These are phyloP conservation scores for Leccinum boreale DNA, from an alignment of 768 basidiomycete genomes.

Conservation along the genomic window DNA sequence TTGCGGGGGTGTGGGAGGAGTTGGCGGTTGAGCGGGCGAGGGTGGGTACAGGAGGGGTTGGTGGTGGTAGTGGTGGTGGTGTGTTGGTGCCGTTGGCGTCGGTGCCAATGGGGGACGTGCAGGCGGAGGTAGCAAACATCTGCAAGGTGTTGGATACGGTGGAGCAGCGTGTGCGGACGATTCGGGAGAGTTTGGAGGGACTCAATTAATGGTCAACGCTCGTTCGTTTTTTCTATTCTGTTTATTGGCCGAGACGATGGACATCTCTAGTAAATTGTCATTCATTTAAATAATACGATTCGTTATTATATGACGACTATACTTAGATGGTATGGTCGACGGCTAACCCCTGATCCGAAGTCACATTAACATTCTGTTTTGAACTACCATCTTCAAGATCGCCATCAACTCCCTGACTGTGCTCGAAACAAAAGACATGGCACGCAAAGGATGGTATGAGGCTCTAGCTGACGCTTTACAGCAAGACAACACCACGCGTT, in stretches of 20 bases:
- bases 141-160: slow-evolving; percentile 50
- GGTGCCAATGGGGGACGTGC: slow-evolving; percentile 33
- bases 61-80: neutral
- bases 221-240: neutral
- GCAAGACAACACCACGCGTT: slow-evolving; percentile 37
- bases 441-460: slow-evolving; percentile 43
- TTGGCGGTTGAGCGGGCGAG: slow-evolving; percentile 44
- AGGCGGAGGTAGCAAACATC: slow-evolving; percentile 47
- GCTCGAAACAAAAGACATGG: neutral
- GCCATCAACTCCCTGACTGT: too few relatives aligned
- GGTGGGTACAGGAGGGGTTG: neutral
- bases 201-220: slow-evolving; percentile 20
- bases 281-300: neutral
- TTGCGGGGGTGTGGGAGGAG: slow-evolving; percentile 73
- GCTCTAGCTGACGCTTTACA: slow-evolving; percentile 41
- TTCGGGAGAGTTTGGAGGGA: slow-evolving; percentile 42
- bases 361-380: neutral
- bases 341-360: neutral
- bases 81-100: slow-evolving; percentile 16
- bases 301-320: too few relatives aligned
- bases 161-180: slow-evolving; percentile 51
- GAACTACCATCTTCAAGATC: neutral
- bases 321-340: too few relatives aligned
- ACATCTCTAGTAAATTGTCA: neutral
- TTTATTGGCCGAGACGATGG: neutral